Evolutionary conservation across 179 eudicot genomes (phyloP).

Genomic region (Dionaea muscipula): DNA sequence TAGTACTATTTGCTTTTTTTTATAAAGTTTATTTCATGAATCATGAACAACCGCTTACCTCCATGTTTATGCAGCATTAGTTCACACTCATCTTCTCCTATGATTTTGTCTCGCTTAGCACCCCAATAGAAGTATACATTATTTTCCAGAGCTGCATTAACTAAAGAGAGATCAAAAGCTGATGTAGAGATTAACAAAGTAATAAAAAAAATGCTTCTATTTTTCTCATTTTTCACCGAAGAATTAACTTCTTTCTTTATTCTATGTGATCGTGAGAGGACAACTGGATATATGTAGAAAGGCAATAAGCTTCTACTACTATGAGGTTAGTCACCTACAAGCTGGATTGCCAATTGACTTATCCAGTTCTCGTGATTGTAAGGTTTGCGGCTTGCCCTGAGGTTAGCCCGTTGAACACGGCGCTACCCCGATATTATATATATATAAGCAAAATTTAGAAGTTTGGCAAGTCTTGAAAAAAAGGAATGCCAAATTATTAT

Average conservation of each 20-base stretch:
- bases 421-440: too few species aligned
- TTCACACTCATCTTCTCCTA: conserved; percentile 5
- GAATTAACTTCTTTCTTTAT: not conserved
- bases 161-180: conserved; percentile 2
- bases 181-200: conserved; percentile 9
- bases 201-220: conserved; percentile 5
- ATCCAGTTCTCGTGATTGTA: too few species aligned
- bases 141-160: conserved; percentile 3
- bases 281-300: too few species aligned
- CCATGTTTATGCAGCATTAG: conserved; percentile 4
- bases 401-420: too few species aligned
- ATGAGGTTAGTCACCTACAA: too few species aligned
- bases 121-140: conserved; percentile 9
- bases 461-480: too few species aligned
- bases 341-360: too few species aligned
- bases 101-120: conserved; percentile 5
- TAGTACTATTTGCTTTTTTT: not conserved
- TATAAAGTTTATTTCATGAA: not conserved
- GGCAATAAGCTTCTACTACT: too few species aligned
- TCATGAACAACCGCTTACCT: not conserved
- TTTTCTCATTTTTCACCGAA: conserved; percentile 8
- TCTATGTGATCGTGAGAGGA: not conserved
- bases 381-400: too few species aligned
- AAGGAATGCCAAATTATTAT: too few species aligned
- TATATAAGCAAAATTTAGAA: too few species aligned